Evolutionary conservation across 371 early-diverging fungal genomes (phyloP), one percentile per base, ranked within the genome.

Genomic region (Lichtheimia corymbifera): DNA sequence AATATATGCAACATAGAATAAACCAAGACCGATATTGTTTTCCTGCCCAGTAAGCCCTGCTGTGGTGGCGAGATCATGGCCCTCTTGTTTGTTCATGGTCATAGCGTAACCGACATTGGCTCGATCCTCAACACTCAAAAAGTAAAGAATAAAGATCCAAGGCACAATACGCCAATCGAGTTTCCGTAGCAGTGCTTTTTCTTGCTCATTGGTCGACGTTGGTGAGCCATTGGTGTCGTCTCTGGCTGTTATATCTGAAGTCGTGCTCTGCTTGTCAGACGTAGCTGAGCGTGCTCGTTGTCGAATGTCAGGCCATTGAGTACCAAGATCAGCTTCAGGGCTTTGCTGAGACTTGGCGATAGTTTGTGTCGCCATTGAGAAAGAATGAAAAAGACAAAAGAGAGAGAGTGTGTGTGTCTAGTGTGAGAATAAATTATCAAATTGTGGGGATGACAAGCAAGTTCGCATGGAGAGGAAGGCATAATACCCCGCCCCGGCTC

Each of bases 1-100:
- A 62, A 81, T 81, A 58, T 80, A 80, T 15, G 75, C 80, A 3
- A 80, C 80, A 51, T 80, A 80, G 53, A 80, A 80, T 3, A 80
- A 44, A 27, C 80, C 80, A 5, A 77, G 61, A 12, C 80, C 80
- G 59, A 80, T 73, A 51, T 76, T 80, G 41, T 76, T 80, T 58
- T 80, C 68, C 30, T 67, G 66, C 0, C 66, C 60, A 13, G 74
- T 55, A 9, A 80, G 61, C 1, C 64, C 67, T 6, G 75, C 70
- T 18, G 75, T 73, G 13, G 74, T 66, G 20, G 71, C 71, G n/a
- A 80, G 44, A 9, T 77, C 73, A 44, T 80, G 80, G 0, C 70
- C 69, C 35, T 62, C 62, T 43, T 71, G 65, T 58, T 71, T 68
- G 56, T 80, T 80, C 80, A 80, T 80, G 2, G 80, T 80, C 73